These are phyloP conservation scores for Cicer cuneatum DNA, from an alignment of 306 rosid species.

Conservation along the genomic window DNA sequence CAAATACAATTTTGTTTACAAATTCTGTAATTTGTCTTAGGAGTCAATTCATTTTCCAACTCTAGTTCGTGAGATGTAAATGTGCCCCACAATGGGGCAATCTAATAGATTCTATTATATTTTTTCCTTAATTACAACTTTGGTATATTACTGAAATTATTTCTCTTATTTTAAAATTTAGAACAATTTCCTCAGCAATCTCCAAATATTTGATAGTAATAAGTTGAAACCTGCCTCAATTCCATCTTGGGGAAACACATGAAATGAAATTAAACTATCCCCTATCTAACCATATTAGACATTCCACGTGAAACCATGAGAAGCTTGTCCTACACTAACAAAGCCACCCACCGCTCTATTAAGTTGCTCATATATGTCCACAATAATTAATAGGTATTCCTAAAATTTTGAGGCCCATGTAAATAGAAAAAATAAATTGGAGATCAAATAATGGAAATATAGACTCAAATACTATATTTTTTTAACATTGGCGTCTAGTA, in stretches of 20 bases:
- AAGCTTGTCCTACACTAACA: background rate
- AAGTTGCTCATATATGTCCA: slow-evolving; percentile 1
- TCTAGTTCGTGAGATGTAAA: too few relatives aligned
- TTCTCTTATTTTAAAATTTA: too few relatives aligned
- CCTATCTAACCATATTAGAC: background rate
- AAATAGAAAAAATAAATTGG: background rate
- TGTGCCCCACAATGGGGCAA: too few relatives aligned
- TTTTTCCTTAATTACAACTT: too few relatives aligned
- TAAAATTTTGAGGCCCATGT: background rate
- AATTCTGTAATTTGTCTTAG: too few relatives aligned
- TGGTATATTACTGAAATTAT: too few relatives aligned
- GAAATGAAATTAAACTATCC: background rate
- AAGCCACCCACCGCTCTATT: background rate
- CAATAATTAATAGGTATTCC: background rate
- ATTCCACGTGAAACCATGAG: slow-evolving; percentile 18
- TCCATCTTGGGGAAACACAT: background rate
- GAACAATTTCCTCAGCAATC: background rate
- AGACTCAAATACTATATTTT: too few relatives aligned
- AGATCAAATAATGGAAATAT: background rate
- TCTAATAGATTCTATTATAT: too few relatives aligned
- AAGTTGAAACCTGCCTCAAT: too few relatives aligned
- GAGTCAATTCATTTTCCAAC: too few relatives aligned
- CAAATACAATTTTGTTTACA: too few relatives aligned
- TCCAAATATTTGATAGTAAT: background rate
- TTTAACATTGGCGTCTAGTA: too few relatives aligned